Evolutionary conservation across 129 eudicot species (phyloP).

Genomic region (Smallanthus sonchifolius): DNA sequence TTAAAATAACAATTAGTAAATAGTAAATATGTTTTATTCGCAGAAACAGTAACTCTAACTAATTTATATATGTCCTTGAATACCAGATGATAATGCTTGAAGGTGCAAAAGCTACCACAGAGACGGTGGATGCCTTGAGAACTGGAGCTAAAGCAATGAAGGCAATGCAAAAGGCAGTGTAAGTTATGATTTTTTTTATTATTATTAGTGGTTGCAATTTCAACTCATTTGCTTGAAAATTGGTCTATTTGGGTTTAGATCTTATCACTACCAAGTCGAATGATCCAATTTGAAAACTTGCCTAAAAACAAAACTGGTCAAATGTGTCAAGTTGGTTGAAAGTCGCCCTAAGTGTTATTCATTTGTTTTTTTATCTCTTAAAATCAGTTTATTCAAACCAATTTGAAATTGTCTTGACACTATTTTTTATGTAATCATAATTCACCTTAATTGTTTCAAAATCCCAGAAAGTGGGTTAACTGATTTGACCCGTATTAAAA

Average conservation of each 20-base stretch:
- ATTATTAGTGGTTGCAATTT: neutral
- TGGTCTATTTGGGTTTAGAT: neutral
- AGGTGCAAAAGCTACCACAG: constrained; percentile 68
- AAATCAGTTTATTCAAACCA: neutral
- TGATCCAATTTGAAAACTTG: neutral
- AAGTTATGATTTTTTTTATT: constrained; percentile 5
- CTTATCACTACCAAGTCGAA: neutral
- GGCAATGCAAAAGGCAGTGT: constrained; percentile 55
- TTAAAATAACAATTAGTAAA: neutral
- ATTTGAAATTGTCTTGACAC: neutral
- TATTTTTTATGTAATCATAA: neutral
- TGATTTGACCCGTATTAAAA: neutral
- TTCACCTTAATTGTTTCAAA: neutral
- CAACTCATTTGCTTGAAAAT: neutral
- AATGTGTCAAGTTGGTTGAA: neutral
- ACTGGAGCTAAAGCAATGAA: constrained; percentile 64
- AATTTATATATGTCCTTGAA: neutral
- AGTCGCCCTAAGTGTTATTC: neutral
- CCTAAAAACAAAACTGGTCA: neutral
- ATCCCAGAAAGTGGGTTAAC: neutral
- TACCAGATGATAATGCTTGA: constrained; percentile 54
- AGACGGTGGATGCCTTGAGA: constrained; percentile 60
- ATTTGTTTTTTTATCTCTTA: neutral
- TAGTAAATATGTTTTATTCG: neutral
- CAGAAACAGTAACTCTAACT: neutral